Base-by-base conservation (phyloP, 192 early-diverging fungal species). In the Jimgerdemannia lactiflua region DNA sequence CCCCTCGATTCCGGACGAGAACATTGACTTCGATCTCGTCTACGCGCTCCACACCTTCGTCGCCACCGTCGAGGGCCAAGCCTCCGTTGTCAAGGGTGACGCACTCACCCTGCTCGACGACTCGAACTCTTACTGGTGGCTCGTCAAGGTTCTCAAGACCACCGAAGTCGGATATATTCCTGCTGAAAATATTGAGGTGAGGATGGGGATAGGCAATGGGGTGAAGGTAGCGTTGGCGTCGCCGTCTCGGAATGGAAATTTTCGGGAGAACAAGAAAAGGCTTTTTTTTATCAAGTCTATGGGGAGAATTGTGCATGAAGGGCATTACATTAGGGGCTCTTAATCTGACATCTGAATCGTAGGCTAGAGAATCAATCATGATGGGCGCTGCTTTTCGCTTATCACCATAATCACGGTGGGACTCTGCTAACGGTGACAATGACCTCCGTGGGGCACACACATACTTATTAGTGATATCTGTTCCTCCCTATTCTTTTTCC, bases 11-110 rank as follows among this genome's bases (percentile, higher is more conserved):
- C 84, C 89, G 19, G 85, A 88, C 72, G 78, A 87, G 43, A 82
- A 89, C 49, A 95, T 96, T 69, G 91, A 96, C 76, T 92, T 90
- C 79, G 84, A 82, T 44, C 81, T 90, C 43, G 94, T 96, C 8
- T 96, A 96, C 79, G 94, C 94, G 19, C 86, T 94, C 64, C 93
- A 93, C 75, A 96, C 94, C 4, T 96, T 96, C 86, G 90, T 89
- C 4, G 93, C 92, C 0, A 96, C 89, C 4, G 86, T 95, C 10
- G 94, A 96, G 78, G 94, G 94, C 17, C 94, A 95, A 73, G 92
- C 93, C 9, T 92, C 89, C 17, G 94, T 96, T 4, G 84, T 93
- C 42, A 89, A 90, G 64, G 92, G 91, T 49, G 93, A 96, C 73
- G 81, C 89, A n/a, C 73, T 96, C 71, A 92, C 91, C 67, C 80